Base-by-base conservation (phyloP, 495 filamentous ascomycete genomes). In the Cercophora sp. region DNA sequence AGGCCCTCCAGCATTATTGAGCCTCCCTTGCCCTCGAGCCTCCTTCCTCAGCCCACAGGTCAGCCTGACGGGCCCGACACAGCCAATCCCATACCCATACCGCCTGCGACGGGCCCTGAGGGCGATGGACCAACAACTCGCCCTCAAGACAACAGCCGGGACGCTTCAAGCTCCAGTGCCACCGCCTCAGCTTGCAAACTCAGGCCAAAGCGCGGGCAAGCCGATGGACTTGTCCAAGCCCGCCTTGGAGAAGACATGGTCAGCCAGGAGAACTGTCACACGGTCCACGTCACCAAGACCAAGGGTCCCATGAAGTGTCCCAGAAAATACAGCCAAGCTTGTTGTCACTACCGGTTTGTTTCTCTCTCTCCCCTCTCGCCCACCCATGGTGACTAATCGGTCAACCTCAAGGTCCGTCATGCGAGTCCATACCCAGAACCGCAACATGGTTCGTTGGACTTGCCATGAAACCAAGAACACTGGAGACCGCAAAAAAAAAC, bases 341-440 rank as follows among this genome's bases (percentile, higher is more conserved):
- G n/a, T n/a, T n/a, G n/a, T n/a, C n/a, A n/a, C n/a, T n/a, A n/a
- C n/a, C n/a, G n/a, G n/a, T n/a, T n/a, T n/a, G n/a, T n/a, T n/a
- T n/a, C n/a, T n/a, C n/a, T n/a, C n/a, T n/a, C n/a, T n/a, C n/a
- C n/a, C 26, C 23, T 6, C 31, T 23, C 42, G 26, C 42, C 10
- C 13, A 29, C 13, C 2, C 18, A 19, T 45, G 42, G 42, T 4
- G 4, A 0, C 42, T 18, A 3, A 26, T 26, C 0, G 26, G 42
- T 15, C 31, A 45, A 1, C 42, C 26, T 10, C 31, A 45, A 2
- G 42, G 13, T 45, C 25, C 25, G 42, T 45, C 42, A 45, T 45
- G n/a, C 15, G 39, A 4, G 42, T 25, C 24, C 18, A n/a, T 10
- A 4, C 11, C 2, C 23, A 24, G 3, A 29, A 15, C 10, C 18